Conservation (phyloP, 2,329 filamentous ascomycete species). For the Calonectria hawksworthii region DNA sequence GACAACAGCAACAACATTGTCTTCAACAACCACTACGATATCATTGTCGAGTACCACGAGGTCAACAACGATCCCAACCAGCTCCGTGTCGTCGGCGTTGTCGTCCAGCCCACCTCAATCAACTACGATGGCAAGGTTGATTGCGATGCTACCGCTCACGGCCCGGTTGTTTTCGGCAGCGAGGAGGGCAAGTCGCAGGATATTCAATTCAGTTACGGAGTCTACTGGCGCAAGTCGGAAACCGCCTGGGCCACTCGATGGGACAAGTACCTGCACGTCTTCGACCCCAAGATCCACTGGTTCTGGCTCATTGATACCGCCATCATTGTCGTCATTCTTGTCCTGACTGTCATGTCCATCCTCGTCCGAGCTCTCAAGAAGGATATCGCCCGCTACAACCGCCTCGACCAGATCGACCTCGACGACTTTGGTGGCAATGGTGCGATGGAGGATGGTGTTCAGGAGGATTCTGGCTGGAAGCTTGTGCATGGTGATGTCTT, state of each 20-base stretch:
- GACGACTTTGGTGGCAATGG: conserved; percentile 89
- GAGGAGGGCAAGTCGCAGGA: conserved; percentile 64
- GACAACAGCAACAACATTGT: conserved; percentile 69
- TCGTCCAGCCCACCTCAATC: conserved; percentile 85
- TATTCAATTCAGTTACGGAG: conserved; percentile 92
- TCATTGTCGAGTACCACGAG: conserved; percentile 91
- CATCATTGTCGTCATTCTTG: conserved; percentile 92
- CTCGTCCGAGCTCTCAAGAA: conserved; percentile 89
- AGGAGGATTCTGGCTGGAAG: conserved; percentile 99
- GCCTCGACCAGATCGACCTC: conserved; percentile 89
- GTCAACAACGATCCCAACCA: conserved; percentile 76
- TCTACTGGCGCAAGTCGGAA: conserved; percentile 86
- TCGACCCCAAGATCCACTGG: conserved; percentile 99
- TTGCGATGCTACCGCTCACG: conserved; percentile 69
- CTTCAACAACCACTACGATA: conserved; percentile 97
- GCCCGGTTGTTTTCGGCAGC: conserved; percentile 74
- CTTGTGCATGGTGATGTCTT: conserved; percentile 98
- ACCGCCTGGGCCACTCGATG: conserved; percentile 97
- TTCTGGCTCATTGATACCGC: conserved; percentile 98
- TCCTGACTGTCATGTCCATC: conserved; percentile 93
- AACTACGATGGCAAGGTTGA: conserved; percentile 71
- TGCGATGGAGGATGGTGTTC: conserved; percentile 89
- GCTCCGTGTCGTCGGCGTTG: conserved; percentile 91
- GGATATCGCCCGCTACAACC: conserved; percentile 97
- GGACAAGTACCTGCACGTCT: conserved; percentile 99